phyloP scores from a whole-genome alignment of 164 flowering plant species.

The Vitis cinerea region DNA sequence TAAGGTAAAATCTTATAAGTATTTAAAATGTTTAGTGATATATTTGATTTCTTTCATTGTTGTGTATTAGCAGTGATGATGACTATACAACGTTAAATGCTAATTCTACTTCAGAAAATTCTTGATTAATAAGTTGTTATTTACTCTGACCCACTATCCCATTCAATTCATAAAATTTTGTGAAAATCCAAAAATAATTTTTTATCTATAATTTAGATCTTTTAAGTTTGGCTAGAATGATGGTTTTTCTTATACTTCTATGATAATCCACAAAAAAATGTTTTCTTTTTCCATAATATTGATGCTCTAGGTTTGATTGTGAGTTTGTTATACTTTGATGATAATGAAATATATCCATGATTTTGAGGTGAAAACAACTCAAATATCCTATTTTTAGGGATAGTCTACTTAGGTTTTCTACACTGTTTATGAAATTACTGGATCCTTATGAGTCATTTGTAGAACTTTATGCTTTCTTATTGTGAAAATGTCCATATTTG shows the following conservation, averaged over 20 bases:
- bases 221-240: too few species aligned
- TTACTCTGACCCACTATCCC: slow-evolving; percentile 48
- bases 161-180: not conserved
- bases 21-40: not conserved
- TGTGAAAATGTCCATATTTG: too few species aligned
- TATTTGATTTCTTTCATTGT: too few species aligned
- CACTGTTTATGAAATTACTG: too few species aligned
- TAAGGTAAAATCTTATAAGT: not conserved
- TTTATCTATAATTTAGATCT: too few species aligned
- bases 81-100: slow-evolving; percentile 62
- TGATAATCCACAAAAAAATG: not conserved
- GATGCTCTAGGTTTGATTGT: not conserved
- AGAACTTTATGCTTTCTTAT: too few species aligned
- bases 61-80: slow-evolving; percentile 57
- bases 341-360: slow-evolving; percentile 18
- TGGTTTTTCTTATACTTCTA: too few species aligned
- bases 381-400: too few species aligned
- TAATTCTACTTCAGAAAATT: slow-evolving; percentile 10
- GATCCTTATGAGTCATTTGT: too few species aligned
- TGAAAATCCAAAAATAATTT: not conserved
- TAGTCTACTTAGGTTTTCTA: too few species aligned
- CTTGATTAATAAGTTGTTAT: slow-evolving; percentile 47
- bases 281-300: not conserved
- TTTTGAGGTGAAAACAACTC: too few species aligned
- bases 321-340: not conserved